Conservation (phyloP, 192 early-diverging fungal species). For the Entomortierella chlamydospora region DNA sequence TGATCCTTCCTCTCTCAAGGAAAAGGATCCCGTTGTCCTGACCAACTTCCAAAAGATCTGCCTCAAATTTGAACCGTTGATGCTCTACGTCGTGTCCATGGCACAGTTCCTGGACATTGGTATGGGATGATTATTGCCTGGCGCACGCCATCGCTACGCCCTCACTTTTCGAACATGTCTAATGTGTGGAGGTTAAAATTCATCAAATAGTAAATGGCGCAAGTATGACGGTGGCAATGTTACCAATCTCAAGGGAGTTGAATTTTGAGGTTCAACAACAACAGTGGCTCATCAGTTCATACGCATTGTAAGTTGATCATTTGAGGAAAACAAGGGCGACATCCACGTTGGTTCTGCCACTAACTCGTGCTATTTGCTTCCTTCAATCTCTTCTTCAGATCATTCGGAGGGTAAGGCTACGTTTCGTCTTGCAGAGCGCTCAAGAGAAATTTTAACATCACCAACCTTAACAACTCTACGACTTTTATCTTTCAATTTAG, state of each 20-base stretch:
- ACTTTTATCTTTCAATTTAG: not conserved
- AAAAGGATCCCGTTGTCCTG: slow-evolving; percentile 4
- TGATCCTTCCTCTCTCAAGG: not conserved
- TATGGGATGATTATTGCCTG: not conserved
- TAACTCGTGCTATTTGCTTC: no score
- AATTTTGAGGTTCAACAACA: slow-evolving; percentile 45
- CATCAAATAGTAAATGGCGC: slow-evolving; percentile 46
- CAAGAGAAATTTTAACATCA: no score
- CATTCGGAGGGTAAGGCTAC: slow-evolving; percentile 53
- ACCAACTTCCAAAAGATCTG: slow-evolving; percentile 27
- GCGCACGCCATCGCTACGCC: no score
- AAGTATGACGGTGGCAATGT: slow-evolving; percentile 47
- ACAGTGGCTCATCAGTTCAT: slow-evolving; percentile 53
- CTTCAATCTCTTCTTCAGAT: slow-evolving; percentile 2
- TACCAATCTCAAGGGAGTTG: slow-evolving; percentile 44
- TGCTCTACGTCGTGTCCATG: slow-evolving; percentile 49
- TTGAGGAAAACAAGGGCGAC: no score
- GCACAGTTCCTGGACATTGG: slow-evolving; percentile 53
- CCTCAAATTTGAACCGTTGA: slow-evolving; percentile 28
- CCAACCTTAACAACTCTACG: not conserved
- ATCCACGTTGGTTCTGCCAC: no score
- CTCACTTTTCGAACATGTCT: no score
- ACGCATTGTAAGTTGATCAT: slow-evolving; percentile 33
- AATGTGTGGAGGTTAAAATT: no score
- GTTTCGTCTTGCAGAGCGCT: no score